Base-by-base conservation (phyloP, 352 stramenopile species). In the Pilasporangium apinafurcum region DNA sequence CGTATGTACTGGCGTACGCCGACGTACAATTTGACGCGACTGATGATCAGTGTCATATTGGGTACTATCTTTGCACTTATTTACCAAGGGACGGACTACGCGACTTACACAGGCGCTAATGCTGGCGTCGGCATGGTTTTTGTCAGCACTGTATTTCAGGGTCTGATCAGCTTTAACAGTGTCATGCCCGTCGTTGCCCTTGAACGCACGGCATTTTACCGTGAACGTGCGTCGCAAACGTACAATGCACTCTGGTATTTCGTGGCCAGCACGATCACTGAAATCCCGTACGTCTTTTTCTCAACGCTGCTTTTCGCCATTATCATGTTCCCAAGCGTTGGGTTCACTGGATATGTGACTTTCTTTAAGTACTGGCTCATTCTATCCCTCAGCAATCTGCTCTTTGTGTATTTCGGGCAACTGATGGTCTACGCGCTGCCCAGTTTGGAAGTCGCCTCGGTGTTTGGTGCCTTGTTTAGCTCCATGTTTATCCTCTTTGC, bases 161-260 rank as follows among this genome's bases (percentile, higher is more conserved):
- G 72, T 8, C 65, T 95, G 21, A 86, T 92, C 27, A 69, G 65
- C 25, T 83, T 95, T 32, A 73, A 92, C 44, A 86, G 59, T 8
- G 72, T 91, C 17, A 64, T 96, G 34, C 68, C 83, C 9, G 59
- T 96, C 3, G 74, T 89, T 17, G 62, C 82, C 39, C 70, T 76
- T 8, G 84, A 97, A 40, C 69, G 91, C 30, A 87, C 89, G 21
- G 80, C 89, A 25, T 98, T 94, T 56, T 98, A 98, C 68, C 69
- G 90, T 6, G 91, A 98, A 54, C 86, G 93, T 21, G 75, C 83
- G 13, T 75, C 86, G 14, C 55, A 91, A 53, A 97, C 95, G 49
- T 98, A 98, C 52, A 72, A 83, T 35, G 58, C 81, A 21, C 48
- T 77, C 2, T 82, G 85, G 53, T 92, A 97, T 48, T 80, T 78